These are phyloP conservation scores for Podila epigama DNA, from an alignment of 192 early-diverging fungal genomes.

Conservation along the genomic window DNA sequence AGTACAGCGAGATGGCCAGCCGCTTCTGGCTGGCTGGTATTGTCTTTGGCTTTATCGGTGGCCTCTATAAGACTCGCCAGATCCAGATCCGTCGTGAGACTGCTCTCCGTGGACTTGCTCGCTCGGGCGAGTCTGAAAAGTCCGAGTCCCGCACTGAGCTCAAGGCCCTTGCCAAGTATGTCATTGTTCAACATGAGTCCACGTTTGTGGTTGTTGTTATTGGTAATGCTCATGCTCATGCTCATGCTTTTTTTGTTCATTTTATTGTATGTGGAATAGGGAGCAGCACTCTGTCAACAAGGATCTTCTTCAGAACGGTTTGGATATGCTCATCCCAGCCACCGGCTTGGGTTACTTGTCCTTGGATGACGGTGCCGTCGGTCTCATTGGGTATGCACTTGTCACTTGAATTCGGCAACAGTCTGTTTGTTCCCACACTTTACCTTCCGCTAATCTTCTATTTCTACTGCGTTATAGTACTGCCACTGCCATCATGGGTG, in stretches of 20 bases:
- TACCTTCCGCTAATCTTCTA: not conserved
- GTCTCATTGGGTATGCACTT: slow-evolving; percentile 66
- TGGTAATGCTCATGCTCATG: too few species aligned
- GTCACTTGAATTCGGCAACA: not conserved
- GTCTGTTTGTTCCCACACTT: not conserved
- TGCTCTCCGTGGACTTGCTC: slow-evolving; percentile 39
- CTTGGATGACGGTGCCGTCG: slow-evolving; percentile 73
- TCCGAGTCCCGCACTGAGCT: slow-evolving; percentile 50
- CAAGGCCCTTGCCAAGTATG: slow-evolving; percentile 56
- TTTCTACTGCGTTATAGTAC: slow-evolving; percentile 47
- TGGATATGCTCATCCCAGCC: slow-evolving; percentile 78
- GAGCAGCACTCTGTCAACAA: slow-evolving; percentile 58
- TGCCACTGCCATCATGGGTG: slow-evolving; percentile 75
- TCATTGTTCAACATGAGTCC: not conserved
- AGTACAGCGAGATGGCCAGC: slow-evolving; percentile 61
- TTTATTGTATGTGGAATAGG: slow-evolving; percentile 35
- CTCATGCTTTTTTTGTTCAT: slow-evolving; percentile 6
- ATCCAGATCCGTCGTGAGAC: slow-evolving; percentile 54
- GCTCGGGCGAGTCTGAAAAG: slow-evolving; percentile 36
- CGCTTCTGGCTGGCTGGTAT: slow-evolving; percentile 76
- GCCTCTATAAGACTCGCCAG: slow-evolving; percentile 71
- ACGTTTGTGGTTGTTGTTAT: too few species aligned
- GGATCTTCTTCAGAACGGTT: slow-evolving; percentile 68
- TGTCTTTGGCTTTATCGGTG: slow-evolving; percentile 63
- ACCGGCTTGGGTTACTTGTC: slow-evolving; percentile 69